phyloP scores from a whole-genome alignment of 495 filamentous ascomycete species.

The Aspergillus saccharolyticus region DNA sequence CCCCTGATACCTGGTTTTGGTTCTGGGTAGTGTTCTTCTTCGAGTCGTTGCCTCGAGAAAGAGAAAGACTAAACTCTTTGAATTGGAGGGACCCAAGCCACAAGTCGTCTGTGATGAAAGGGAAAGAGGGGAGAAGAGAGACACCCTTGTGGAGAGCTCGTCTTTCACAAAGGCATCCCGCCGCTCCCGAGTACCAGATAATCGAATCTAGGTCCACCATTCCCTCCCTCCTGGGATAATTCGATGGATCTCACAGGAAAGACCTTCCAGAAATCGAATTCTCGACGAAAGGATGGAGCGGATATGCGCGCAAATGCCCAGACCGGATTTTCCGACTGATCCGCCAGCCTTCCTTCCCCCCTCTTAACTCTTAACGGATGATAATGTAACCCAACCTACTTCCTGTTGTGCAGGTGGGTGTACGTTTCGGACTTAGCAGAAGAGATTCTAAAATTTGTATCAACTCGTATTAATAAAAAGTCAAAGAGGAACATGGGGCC shows the following conservation, averaged over 20 bases:
- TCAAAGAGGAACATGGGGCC: not conserved
- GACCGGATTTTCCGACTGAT: not conserved
- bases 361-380: not conserved
- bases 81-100: too few relatives aligned
- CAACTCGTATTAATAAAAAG: not conserved
- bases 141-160: not conserved
- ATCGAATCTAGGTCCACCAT: not conserved
- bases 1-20: not conserved
- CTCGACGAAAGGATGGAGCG: not conserved
- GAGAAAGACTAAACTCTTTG: not conserved
- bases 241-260: not conserved
- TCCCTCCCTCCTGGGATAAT: not conserved
- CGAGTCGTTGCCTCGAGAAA: not conserved
- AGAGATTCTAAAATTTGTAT: not conserved
- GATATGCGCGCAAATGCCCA: not conserved
- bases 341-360: not conserved
- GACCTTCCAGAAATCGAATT: conserved; percentile 6
- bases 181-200: not conserved
- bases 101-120: too few relatives aligned
- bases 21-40: not conserved
- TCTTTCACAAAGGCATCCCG: not conserved
- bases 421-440: not conserved
- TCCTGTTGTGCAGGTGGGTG: not conserved
- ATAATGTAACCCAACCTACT: not conserved
- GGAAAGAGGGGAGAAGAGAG: not conserved